A percentile compares a stretch with the other conserved stretches of the same genome.
Evolutionary conservation across 208 protist genomes (phyloP).

Genomic region (Acanthamoeba polyphaga): DNA sequence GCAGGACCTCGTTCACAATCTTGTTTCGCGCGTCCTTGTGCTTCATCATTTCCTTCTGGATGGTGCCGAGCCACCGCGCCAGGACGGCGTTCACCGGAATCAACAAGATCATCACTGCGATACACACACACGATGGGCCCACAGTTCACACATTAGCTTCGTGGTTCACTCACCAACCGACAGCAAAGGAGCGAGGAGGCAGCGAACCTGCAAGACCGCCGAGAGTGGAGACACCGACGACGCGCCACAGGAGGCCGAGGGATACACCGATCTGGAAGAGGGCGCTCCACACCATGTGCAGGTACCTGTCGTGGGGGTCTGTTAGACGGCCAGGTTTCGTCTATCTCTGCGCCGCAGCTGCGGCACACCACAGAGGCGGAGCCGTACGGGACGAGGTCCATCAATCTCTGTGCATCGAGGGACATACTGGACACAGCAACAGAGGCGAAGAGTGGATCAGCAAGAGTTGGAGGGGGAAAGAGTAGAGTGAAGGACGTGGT

Average conservation of each 20-base stretch:
- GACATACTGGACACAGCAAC: slow-evolving; percentile 75
- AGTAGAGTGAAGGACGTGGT: slow-evolving; percentile 11
- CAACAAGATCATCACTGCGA: slow-evolving; percentile 80
- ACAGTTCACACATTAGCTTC: no score
- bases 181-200: not conserved
- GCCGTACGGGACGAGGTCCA: slow-evolving; percentile 81
- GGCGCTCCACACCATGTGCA: slow-evolving; percentile 88
- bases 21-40: slow-evolving; percentile 76
- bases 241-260: slow-evolving; percentile 67
- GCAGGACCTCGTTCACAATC: slow-evolving; percentile 92
- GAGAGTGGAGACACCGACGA: slow-evolving; percentile 75
- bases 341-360: no score
- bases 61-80: not conserved
- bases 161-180: no score
- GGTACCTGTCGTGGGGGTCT: slow-evolving; percentile 55
- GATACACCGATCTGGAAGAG: slow-evolving; percentile 88
- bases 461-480: not conserved
- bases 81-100: slow-evolving; percentile 82
- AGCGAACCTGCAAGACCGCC: slow-evolving; percentile 75
- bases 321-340: no score
- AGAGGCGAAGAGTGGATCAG: not conserved
- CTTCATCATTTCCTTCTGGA: slow-evolving; percentile 78
- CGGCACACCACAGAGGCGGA: no score
- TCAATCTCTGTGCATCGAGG: slow-evolving; percentile 88
- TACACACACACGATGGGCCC: no score